Base-by-base conservation (phyloP, 1,284 basidiomycete species). In the Cutaneotrichosporon sp. region DNA sequence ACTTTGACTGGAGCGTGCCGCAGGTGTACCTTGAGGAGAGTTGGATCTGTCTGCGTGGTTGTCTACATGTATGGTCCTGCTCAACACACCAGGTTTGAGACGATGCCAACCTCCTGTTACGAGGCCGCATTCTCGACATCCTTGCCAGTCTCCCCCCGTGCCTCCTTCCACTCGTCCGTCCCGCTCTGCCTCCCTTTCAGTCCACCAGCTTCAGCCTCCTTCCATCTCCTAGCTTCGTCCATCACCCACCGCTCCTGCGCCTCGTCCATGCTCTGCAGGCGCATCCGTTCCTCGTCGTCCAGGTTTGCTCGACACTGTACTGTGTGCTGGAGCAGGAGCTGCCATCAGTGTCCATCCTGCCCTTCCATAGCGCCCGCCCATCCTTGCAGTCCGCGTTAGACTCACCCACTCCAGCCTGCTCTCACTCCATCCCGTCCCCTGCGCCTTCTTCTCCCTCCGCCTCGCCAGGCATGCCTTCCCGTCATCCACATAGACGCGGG, bases 91-190 rank as follows among this genome's bases (percentile, higher is more conserved):
- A n/a, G n/a, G n/a, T n/a, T n/a, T n/a, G n/a, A n/a, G n/a, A n/a
- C n/a, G n/a, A n/a, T n/a, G n/a, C n/a, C 29, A 31, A 31, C 33
- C 31, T 33, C 31, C 17, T 49, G 19, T 5, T 49, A n/a, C n/a
- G n/a, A n/a, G n/a, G n/a, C 48, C 31, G 5, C 29, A 22, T 22
- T 14, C 11, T 53, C 52, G n/a, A 43, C 51, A 7, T 50, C 49
- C 10, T 56, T 51, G 9, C 53, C 52, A 2, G 34, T 57, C 57
- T 79, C 77, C n/a, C 70, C 67, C 25, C 77, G 54, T 43, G 53
- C 60, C 32, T 63, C 64, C 42, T 71, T 67, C 77, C 77, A 79
- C 24, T 77, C 77, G n/a, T 62, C 63, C 1, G 75, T 69, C 12
- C 77, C 77, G 37, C 74, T 76, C 29, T 66, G 55, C 11, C 77